phyloP scores from a whole-genome alignment of 441 rosid genomes.

The Eutrema salsugineum region DNA sequence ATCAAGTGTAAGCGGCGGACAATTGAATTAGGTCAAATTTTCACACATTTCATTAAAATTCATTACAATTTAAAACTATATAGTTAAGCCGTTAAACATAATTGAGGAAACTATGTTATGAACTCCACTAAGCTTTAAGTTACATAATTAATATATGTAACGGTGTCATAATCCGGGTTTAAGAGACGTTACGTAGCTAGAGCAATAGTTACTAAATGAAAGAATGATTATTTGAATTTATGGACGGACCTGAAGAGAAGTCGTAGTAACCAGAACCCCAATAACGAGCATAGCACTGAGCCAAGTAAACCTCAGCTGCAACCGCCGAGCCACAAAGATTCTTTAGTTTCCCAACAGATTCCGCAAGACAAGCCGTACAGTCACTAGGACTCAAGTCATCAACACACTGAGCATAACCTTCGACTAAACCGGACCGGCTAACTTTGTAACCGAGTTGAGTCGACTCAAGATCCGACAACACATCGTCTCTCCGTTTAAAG shows the following conservation, averaged over 20 bases:
- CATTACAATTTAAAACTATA: background rate
- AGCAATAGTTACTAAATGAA: background rate
- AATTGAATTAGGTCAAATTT: background rate
- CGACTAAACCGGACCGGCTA: slow-evolving; percentile 72
- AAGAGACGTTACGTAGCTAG: background rate
- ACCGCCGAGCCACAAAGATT: slow-evolving; percentile 61
- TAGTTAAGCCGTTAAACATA: background rate
- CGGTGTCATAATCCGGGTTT: background rate
- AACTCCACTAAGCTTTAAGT: background rate
- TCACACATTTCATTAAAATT: background rate
- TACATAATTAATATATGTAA: background rate
- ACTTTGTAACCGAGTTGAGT: slow-evolving; percentile 56
- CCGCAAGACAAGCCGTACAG: slow-evolving; percentile 52
- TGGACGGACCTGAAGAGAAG: slow-evolving; percentile 24
- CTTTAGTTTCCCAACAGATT: slow-evolving; percentile 48
- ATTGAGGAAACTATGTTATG: background rate
- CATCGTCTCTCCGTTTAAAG: slow-evolving; percentile 55
- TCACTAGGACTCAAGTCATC: slow-evolving; percentile 51
- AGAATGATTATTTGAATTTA: background rate
- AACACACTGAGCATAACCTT: slow-evolving; percentile 69
- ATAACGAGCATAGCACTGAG: slow-evolving; percentile 63
- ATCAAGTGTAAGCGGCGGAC: slow-evolving; percentile 11
- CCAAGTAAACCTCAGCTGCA: slow-evolving; percentile 64
- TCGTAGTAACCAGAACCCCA: slow-evolving; percentile 89
- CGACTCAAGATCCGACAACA: slow-evolving; percentile 49